These are phyloP conservation scores for Tuber magnatum DNA, from an alignment of 495 filamentous ascomycete genomes.

Conservation along the genomic window DNA sequence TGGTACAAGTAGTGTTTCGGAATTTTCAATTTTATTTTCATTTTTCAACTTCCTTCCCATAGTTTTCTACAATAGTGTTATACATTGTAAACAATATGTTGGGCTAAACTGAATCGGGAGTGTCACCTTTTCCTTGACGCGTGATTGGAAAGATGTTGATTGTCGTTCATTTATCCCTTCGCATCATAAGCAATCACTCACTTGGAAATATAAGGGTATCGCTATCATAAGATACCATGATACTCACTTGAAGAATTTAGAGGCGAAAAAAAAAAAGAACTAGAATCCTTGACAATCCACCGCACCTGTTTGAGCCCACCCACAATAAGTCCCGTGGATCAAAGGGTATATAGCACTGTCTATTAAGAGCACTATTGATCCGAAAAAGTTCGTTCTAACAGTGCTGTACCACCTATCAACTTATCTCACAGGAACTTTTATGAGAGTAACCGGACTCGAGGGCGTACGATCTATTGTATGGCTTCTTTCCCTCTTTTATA, in stretches of 20 bases:
- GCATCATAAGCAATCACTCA: not conserved
- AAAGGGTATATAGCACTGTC: slow-evolving; percentile 7
- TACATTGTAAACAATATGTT: not conserved
- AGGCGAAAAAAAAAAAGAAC: too few relatives aligned
- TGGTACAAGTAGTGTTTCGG: not conserved
- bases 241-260: too few relatives aligned
- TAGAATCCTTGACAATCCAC: not conserved
- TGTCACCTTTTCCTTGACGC: not conserved
- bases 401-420: not conserved
- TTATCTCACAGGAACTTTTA: not conserved
- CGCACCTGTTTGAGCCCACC: not conserved
- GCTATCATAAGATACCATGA: too few relatives aligned
- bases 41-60: not conserved
- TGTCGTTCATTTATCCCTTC: not conserved
- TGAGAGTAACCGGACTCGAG: not conserved
- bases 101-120: not conserved
- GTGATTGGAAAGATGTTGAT: not conserved
- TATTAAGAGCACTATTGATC: not conserved
- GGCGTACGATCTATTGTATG: not conserved
- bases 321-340: not conserved
- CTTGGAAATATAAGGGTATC: not conserved
- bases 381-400: not conserved
- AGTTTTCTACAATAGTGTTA: too few relatives aligned
- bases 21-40: not conserved
- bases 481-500: too few relatives aligned